Evolutionary conservation across 2,329 filamentous ascomycete species (phyloP).

Genomic region (Hymenoscyphus occultus): DNA sequence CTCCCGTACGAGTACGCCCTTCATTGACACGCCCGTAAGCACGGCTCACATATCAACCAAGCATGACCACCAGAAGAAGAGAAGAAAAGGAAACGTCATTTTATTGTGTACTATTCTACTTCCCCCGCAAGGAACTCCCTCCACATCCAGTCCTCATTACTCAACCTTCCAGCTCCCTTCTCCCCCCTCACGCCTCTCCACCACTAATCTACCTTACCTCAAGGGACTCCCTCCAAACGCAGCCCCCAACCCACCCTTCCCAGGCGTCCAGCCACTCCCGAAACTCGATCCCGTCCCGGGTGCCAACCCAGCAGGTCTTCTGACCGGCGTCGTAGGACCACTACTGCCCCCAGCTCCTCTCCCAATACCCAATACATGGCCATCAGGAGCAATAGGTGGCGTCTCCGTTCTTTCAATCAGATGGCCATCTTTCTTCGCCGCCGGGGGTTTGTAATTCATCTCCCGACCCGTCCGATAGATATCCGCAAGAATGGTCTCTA

Average conservation of each 20-base stretch:
- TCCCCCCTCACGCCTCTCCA: neutral
- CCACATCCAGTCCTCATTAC: too few relatives aligned
- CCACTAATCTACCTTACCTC: slow-evolving; percentile 13
- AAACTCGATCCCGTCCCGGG: slow-evolving; percentile 31
- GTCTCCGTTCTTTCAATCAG: slow-evolving; percentile 50
- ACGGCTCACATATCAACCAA: neutral
- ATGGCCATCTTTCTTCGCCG: slow-evolving; percentile 44
- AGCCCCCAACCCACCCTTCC: slow-evolving; percentile 38
- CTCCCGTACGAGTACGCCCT: too few relatives aligned
- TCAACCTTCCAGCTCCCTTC: neutral
- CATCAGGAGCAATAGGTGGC: slow-evolving; percentile 46
- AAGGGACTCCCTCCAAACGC: slow-evolving; percentile 27
- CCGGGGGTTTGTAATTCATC: slow-evolving; percentile 55
- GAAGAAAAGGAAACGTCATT: slow-evolving; percentile 1
- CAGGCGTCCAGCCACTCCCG: slow-evolving; percentile 43
- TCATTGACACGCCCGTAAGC: too few relatives aligned
- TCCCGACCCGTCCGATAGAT: slow-evolving; percentile 69
- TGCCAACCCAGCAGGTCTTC: slow-evolving; percentile 39
- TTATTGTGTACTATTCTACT: neutral
- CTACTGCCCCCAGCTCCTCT: slow-evolving; percentile 2
- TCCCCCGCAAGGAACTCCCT: neutral
- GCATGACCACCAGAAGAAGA: neutral
- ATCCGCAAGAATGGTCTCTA: slow-evolving; percentile 80
- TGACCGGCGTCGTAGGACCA: slow-evolving; percentile 48
- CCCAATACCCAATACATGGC: neutral